Evolutionary conservation across 345 rosid genomes (phyloP), one percentile per base, ranked within the genome.

Genomic region (Jatropha curcas): DNA sequence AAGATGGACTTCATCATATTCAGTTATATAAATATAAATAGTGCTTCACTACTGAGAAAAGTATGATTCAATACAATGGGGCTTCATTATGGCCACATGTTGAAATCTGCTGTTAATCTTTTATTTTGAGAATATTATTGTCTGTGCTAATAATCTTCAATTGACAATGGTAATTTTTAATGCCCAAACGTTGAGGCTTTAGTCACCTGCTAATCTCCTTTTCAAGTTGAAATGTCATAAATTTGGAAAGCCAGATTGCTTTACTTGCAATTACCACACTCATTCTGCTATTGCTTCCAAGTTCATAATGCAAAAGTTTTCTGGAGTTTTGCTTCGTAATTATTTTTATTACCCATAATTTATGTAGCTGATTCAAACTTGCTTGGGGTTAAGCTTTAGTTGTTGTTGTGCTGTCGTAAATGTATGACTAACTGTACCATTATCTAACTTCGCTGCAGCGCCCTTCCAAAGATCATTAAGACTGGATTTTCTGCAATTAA

Each of bases 391-490:
- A n/a, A n/a, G n/a, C n/a, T n/a, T n/a, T n/a, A n/a, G n/a, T n/a
- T n/a, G n/a, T n/a, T n/a, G n/a, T n/a, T n/a, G n/a, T n/a, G n/a
- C 41, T 27, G 25, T 65, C 16, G 1, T 16, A 25, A 35, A 13
- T 56, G 10, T 65, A 27, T 56, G 34, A 58, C 50, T 52, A 53
- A 62, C 71, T 53, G 73, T 58, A 65, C 53, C 11, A 30, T 22
- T 20, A 2, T 53, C 34, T 43, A 37, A 60, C 53, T 70, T 79
- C 67, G 69, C 63, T 80, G 66, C 88, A 95, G 98, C 84, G 92
- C 89, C 69, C 99, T 95, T 87, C 79, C 99, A 3, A 92, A 94
- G 88, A 95, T 92, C 64, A 92, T 92, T 82, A 95, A 95, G 91
- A 95, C 92, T 69, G 99, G 99, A 52, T 95, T 95, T 80, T 84